phyloP scores from a whole-genome alignment of 2,329 filamentous ascomycete genomes.

The Knufia fluminis region DNA sequence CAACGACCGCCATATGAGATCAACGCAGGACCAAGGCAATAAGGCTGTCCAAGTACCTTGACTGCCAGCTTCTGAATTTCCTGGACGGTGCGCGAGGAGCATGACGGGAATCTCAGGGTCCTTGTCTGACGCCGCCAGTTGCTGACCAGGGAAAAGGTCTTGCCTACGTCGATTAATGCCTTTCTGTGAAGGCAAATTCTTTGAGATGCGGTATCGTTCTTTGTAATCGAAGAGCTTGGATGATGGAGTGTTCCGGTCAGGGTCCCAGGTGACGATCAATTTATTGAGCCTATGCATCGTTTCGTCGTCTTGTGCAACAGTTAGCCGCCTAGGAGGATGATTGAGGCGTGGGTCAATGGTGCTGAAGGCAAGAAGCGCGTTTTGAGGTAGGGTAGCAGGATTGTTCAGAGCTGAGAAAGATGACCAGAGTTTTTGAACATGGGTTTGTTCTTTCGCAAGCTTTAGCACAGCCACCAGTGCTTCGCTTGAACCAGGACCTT shows the following conservation, averaged over 20 bases:
- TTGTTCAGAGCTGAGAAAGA: conserved; percentile 49
- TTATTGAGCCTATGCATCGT: conserved; percentile 43
- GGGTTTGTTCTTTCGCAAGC: conserved; percentile 30
- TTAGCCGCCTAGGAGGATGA: conserved; percentile 58
- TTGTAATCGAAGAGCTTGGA: conserved; percentile 59
- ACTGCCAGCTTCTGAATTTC: conserved; percentile 36
- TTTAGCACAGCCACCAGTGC: conserved; percentile 61
- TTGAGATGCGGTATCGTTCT: conserved; percentile 54
- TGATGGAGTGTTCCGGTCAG: conserved; percentile 44
- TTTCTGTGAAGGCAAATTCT: conserved; percentile 64
- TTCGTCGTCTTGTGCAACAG: conserved; percentile 25
- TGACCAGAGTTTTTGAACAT: conserved; percentile 27
- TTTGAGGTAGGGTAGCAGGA: conserved; percentile 58
- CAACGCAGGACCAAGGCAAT: conserved; percentile 82
- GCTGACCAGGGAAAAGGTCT: conserved; percentile 52
- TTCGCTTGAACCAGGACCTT: conserved; percentile 70
- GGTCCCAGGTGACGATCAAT: conserved; percentile 57
- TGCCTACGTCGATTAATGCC: conserved; percentile 69
- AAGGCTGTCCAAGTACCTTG: conserved; percentile 74
- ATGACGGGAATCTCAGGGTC: conserved; percentile 75
- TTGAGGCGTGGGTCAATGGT: conserved; percentile 70
- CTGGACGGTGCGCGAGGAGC: conserved; percentile 52
- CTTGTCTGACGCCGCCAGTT: conserved; percentile 46
- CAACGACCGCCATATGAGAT: conserved; percentile 74
- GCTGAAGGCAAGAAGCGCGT: conserved; percentile 62